Conservation (phyloP, 176 grass and related monocot species). For the Avena insularis region DNA sequence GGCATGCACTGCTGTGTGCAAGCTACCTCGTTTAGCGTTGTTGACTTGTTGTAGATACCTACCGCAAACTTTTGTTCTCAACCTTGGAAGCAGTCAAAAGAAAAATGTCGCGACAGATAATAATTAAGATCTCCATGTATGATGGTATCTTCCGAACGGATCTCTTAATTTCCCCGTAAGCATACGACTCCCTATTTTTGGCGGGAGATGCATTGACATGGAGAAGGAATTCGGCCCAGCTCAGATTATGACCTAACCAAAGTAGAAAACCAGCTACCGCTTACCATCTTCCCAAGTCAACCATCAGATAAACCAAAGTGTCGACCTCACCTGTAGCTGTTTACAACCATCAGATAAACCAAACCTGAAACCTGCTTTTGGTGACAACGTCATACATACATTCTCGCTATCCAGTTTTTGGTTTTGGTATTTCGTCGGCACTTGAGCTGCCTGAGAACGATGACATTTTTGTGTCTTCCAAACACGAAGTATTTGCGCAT, state of each 20-base stretch:
- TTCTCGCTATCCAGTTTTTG: background rate
- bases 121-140: background rate
- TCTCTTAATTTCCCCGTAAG: background rate
- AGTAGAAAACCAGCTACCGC: background rate
- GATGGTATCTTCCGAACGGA: slow-evolving; percentile 11
- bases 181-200: background rate
- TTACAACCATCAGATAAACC: slow-evolving; percentile 32
- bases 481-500: background rate
- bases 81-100: background rate
- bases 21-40: no score
- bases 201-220: slow-evolving; percentile 6
- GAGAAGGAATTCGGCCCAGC: background rate
- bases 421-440: background rate
- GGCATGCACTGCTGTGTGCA: no score
- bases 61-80: background rate
- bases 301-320: slow-evolving; percentile 26
- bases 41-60: no score
- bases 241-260: background rate
- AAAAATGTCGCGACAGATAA: background rate
- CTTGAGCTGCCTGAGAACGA: background rate
- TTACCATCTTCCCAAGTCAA: slow-evolving; percentile 23
- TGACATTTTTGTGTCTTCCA: background rate
- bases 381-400: background rate
- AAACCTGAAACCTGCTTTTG: background rate
- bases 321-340: background rate